Percentiles rank a stretch among this genome's conserved stretches.
Conservation (phyloP, 768 basidiomycete species). For the Pleurotus tuber-regium region DNA sequence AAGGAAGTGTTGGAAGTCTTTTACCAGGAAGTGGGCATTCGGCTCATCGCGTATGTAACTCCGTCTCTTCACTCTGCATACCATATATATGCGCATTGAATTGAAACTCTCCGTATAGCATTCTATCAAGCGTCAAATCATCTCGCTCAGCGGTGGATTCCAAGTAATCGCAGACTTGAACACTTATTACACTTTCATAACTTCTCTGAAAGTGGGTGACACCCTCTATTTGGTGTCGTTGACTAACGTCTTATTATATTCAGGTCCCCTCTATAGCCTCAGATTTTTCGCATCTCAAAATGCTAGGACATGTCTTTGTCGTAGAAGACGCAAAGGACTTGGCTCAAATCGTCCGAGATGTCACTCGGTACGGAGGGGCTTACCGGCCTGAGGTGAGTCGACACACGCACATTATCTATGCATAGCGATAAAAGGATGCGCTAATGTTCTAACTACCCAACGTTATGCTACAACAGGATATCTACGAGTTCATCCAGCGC, state of each 20-base stretch:
- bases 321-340: slow-evolving; percentile 96
- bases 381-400: slow-evolving; percentile 83
- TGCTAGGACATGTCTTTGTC: slow-evolving; percentile 96
- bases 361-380: slow-evolving; percentile 92
- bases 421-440: not conserved
- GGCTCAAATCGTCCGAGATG: slow-evolving; percentile 93
- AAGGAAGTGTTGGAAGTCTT: slow-evolving; percentile 98
- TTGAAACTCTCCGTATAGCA: slow-evolving; percentile 46
- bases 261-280: slow-evolving; percentile 77
- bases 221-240: slow-evolving; percentile 13
- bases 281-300: slow-evolving; percentile 93
- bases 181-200: slow-evolving; percentile 86
- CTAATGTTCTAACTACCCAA: not conserved
- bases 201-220: slow-evolving; percentile 84
- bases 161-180: slow-evolving; percentile 96
- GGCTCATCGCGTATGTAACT: slow-evolving; percentile 69
- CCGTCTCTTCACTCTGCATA: not conserved
- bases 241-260: not conserved
- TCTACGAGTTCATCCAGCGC: slow-evolving; percentile 95
- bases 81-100: not conserved
- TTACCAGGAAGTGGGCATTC: slow-evolving; percentile 94
- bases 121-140: slow-evolving; percentile 96
- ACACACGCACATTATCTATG: not conserved
- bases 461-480: too few relatives aligned
- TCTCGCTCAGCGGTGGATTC: slow-evolving; percentile 91